A percentile compares a stretch with the other conserved stretches of the same genome.
These are phyloP conservation scores for Blastobotrys arbuscula DNA, from an alignment of 1,139 yeast genomes.

Conservation along the genomic window DNA sequence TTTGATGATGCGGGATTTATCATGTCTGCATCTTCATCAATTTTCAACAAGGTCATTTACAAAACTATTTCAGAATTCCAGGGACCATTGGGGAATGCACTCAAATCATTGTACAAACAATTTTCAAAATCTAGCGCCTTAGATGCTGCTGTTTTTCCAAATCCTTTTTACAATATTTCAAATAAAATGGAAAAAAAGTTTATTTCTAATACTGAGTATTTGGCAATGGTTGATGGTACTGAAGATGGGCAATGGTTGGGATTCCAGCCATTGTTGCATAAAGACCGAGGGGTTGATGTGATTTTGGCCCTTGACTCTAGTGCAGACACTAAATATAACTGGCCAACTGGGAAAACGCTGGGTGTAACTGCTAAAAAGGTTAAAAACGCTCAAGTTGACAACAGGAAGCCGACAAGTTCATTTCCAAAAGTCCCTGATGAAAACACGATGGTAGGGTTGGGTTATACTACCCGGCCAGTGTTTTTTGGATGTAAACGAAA, in stretches of 20 bases:
- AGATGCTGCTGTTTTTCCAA: constrained; percentile 65
- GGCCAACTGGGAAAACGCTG: constrained; percentile 66
- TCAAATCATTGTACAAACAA: constrained; percentile 1
- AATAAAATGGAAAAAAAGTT: neutral
- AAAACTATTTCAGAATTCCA: neutral
- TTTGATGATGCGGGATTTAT: constrained; percentile 72
- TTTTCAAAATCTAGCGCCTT: constrained; percentile 34
- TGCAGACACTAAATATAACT: constrained; percentile 61
- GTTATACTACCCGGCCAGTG: constrained; percentile 47
- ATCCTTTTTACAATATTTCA: constrained; percentile 49
- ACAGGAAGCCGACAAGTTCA: constrained; percentile 35
- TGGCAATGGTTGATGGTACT: constrained; percentile 69
- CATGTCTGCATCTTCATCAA: constrained; percentile 69
- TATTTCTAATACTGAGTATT: neutral
- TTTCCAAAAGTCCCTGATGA: constrained; percentile 88
- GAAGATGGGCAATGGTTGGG: constrained; percentile 80
- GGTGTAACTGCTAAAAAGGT: constrained; percentile 50
- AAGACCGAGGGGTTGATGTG: constrained; percentile 66
- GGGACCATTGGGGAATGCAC: neutral
- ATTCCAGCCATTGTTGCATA: constrained; percentile 66
- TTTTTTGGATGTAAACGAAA: constrained; percentile 73
- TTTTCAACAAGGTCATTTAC: constrained; percentile 55
- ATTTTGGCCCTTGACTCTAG: constrained; percentile 80
- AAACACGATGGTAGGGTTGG: constrained; percentile 40
- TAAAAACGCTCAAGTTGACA: constrained; percentile 33